Percentiles rank a stretch among this genome's conserved stretches.
Conservation (phyloP, 805 yeast species). For the Maudiozyma barnettii region DNA sequence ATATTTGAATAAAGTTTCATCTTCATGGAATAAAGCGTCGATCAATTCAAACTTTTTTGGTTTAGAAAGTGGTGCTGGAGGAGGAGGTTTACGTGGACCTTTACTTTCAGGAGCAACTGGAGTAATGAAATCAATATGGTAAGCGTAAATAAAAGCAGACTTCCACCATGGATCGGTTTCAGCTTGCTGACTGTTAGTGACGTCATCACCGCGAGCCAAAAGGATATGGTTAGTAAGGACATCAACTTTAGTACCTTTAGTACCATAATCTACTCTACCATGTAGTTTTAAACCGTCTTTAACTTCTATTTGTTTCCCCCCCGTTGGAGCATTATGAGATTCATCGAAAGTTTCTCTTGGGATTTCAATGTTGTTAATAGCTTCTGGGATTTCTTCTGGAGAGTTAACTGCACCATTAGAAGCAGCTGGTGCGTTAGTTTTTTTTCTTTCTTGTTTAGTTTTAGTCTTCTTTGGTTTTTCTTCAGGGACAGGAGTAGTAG, state of each 20-base stretch:
- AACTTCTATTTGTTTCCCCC: conserved; percentile 4
- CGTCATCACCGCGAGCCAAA: conserved; percentile 12
- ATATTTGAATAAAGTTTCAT: conserved; percentile 10
- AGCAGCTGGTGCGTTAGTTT: not conserved
- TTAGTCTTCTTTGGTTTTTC: not conserved
- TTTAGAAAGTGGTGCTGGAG: conserved; percentile 12
- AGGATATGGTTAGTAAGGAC: conserved; percentile 15
- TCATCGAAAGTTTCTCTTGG: conserved; percentile 7
- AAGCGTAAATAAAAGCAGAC: conserved; percentile 13
- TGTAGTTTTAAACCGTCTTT: conserved; percentile 6
- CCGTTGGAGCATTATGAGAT: conserved; percentile 3
- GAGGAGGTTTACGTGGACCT: conserved; percentile 1
- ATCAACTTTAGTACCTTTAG: conserved; percentile 18
- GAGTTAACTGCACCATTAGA: not conserved
- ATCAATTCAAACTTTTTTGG: conserved; percentile 14
- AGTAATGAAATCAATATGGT: conserved; percentile 12
- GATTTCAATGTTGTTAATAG: conserved; percentile 1
- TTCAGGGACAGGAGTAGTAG: not conserved
- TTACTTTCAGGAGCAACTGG: not conserved
- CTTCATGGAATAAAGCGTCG: conserved; percentile 15
- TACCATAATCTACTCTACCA: conserved; percentile 15
- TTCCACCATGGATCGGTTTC: conserved; percentile 15
- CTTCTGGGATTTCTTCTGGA: not conserved
- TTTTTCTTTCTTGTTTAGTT: not conserved
- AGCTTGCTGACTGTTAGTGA: conserved; percentile 1